Evolutionary conservation across 441 rosid species (phyloP), one percentile per base, ranked within the genome.

Genomic region (Viola pubescens): DNA sequence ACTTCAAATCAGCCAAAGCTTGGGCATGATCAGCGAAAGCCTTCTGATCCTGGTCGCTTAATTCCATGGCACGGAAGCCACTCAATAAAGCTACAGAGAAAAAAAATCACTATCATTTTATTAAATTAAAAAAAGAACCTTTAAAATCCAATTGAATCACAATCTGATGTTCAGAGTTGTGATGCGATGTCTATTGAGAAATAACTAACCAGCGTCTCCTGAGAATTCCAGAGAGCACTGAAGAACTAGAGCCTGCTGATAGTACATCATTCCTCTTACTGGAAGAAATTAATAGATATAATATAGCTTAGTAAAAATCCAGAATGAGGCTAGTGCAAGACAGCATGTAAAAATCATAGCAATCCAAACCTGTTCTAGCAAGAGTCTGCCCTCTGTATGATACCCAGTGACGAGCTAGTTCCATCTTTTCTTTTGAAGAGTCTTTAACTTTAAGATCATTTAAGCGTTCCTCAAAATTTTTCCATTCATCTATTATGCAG

Each of bases 251-350:
- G 96, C 97, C 52, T 71, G 70, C 75, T 71, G 82, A 63, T 94
- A 88, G 81, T 94, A 90, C 99, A 94, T 90, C 96, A 94, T 90
- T 62, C 99, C 99, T 75, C 97, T 77, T 77, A 90, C 98, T 94
- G 78, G 55, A 41, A 64, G 26, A 75, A 65, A 64, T n/a, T 61
- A 16, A 73, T 44, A 65, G 51, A 34, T 14, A 58, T 16, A 57
- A 48, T 26, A 60, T 37, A 54, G 49, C 65, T 63, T 72, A 50
- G 52, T 26, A 55, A 45, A 66, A 50, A 60, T 46, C 60, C 12
- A 60, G 54, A 62, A 14, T 56, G 34, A 52, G 60, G 59, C 56
- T 58, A 65, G 46, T 59, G 53, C 34, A 67, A 64, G 58, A 66
- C 61, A 8, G 47, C 59, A 13, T 3, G 37, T 34, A 14, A 45